Base-by-base conservation (phyloP, 345 rosid genomes). In the Geranium rotundifolium region DNA sequence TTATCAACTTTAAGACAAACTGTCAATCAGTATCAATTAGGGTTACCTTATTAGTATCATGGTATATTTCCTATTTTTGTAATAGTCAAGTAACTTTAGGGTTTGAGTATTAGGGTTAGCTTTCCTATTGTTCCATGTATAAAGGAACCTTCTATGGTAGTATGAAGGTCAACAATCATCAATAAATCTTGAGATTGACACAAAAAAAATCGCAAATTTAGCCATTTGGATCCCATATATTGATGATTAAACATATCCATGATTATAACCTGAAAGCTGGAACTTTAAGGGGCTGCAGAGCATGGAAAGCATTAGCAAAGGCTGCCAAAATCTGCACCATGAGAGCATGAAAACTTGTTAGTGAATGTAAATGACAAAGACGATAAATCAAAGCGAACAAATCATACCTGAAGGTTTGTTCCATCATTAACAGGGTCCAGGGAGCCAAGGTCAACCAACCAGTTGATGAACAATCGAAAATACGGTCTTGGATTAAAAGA, bases 261-360 rank as follows among this genome's bases (percentile, higher is more conserved):
- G 56, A 69, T 59, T 63, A 81, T 68, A 34, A 93, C 99, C 99
- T 90, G 85, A 93, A 93, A 17, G 89, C 82, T 68, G 97, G 97
- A 73, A 88, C 81, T 79, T 86, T 88, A 29, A 88, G 87, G 34
- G 99, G 99, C 74, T 93, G 97, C 76, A 90, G 71, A 55, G 74
- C 78, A 71, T 93, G 99, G 72, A 93, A 93, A 66, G 97, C 83
- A 71, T 76, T 81, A 56, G 97, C 95, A 77, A 93, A 90, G 30
- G 95, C 80, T 58, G 80, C 78, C 77, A 90, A 81, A 72, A 93
- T 83, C 99, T 90, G 95, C 64, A 73, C 54, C 54, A 67, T 16
- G 50, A 55, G 56, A 69, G 54, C 13, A 23, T 23, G 4, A 68
- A 19, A 50, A 56, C 75, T 66, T 80, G 75, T 29, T 19, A 54